phyloP scores from a whole-genome alignment of 1,284 basidiomycete genomes.

The Exobasidium rhododendri region DNA sequence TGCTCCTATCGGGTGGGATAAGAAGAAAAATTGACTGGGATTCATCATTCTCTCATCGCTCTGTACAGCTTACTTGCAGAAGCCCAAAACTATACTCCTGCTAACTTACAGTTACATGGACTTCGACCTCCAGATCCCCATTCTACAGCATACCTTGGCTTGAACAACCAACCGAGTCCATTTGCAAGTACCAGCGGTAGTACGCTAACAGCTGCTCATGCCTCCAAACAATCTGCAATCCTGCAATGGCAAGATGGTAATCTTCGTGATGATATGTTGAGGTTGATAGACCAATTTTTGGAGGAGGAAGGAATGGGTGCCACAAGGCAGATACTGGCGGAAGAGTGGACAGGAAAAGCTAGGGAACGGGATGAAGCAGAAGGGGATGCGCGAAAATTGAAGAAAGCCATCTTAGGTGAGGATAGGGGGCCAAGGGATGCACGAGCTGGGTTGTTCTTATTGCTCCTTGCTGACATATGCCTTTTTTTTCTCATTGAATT shows the following conservation, averaged over 20 bases:
- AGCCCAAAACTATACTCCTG: conserved; percentile 37
- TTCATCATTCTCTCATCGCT: neutral
- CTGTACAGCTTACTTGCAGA: conserved; percentile 27
- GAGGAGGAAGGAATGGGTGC: conserved; percentile 55
- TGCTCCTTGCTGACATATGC: neutral
- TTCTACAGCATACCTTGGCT: neutral
- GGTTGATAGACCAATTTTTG: conserved; percentile 57
- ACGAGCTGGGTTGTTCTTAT: neutral
- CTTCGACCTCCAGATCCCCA: conserved; percentile 28
- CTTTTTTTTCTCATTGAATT: neutral
- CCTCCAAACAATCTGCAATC: conserved; percentile 38
- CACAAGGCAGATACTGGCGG: conserved; percentile 55
- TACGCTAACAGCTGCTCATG: neutral
- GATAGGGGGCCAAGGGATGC: neutral
- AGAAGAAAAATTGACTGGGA: no score
- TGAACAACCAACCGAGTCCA: conserved; percentile 25
- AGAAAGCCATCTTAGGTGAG: conserved; percentile 53
- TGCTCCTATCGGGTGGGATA: no score
- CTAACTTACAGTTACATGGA: conserved; percentile 40
- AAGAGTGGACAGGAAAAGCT: conserved; percentile 53
- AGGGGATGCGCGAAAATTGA: conserved; percentile 55
- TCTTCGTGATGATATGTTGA: conserved; percentile 45
- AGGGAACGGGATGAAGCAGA: conserved; percentile 48
- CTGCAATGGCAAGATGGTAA: conserved; percentile 37
- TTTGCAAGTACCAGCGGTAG: neutral